Evolutionary conservation across 495 filamentous ascomycete species (phyloP), one percentile per base, ranked within the genome.

Genomic region (Articulospora tetracladia): DNA sequence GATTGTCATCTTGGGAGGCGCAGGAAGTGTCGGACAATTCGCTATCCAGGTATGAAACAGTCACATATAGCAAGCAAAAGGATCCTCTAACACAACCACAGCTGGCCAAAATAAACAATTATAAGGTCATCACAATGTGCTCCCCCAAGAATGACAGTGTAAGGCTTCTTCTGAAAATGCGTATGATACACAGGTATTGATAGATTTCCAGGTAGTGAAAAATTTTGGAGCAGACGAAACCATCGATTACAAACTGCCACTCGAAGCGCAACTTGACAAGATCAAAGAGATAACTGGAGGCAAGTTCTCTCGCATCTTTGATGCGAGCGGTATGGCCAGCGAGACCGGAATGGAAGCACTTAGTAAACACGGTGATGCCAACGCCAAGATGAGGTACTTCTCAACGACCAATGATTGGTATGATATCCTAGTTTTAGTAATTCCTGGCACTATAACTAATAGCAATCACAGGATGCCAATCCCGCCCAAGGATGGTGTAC

Each of bases 381-480:
- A 49, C 6, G 64, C 49, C 17, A 34, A 46, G 22, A 13, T 47
- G 10, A 78, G 78, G 59, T 71, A 70, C 26, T 76, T 76, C 55
- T 53, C 71, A 3, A 77, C 76, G 0, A 75, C 70, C 1, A 73
- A 77, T 66, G 75, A 75, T 52, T 77, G 74, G 78, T 76, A 63
- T n/a, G 51, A 11, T 19, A 7, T 15, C 30, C 12, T 4, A 36
- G 20, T 36, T 30, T 15, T 23, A 3, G 3, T 52, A 10, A 15
- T 23, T 17, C 53, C 15, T 6, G 22, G 19, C 3, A 55, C 12
- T 8, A 24, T 19, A 32, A 17, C 27, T 28, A 30, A 28, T 17
- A 1, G 27, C 22, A 11, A 25, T 13, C 2, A 28, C 7, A 66
- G 64, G 64, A 17, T 34, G 3, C 64, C 59, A 23, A 50, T 66